phyloP scores from a whole-genome alignment of 805 yeast species.

The Dipodascus albidus region DNA sequence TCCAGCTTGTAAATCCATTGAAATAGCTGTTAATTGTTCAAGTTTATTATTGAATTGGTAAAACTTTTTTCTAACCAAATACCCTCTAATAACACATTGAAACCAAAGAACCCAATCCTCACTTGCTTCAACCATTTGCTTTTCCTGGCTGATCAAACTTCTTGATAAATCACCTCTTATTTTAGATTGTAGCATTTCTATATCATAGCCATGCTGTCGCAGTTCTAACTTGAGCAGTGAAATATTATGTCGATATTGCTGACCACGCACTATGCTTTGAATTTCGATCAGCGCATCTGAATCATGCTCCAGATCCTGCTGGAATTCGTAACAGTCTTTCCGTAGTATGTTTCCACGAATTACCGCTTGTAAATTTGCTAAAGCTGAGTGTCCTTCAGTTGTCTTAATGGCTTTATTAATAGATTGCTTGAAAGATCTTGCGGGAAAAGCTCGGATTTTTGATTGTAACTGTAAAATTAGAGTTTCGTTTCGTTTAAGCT shows the following conservation, averaged over 20 bases:
- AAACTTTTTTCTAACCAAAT: conserved; percentile 13
- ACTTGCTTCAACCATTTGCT: neutral
- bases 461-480: conserved; percentile 11
- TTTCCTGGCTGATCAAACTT: neutral
- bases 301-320: conserved; percentile 12
- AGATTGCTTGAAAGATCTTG: conserved; percentile 3
- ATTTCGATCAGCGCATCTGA: conserved; percentile 11
- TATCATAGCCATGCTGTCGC: neutral
- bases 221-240: neutral
- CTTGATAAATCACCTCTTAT: neutral
- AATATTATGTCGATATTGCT: conserved; percentile 7
- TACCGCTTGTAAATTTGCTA: conserved; percentile 42
- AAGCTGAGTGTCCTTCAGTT: conserved; percentile 6
- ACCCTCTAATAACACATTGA: conserved; percentile 35
- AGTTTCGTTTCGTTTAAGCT: neutral
- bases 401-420: neutral
- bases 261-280: conserved; percentile 23
- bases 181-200: neutral
- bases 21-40: neutral
- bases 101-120: neutral
- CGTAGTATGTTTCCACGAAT: conserved; percentile 34
- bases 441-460: conserved; percentile 6
- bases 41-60: conserved; percentile 9
- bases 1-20: conserved; percentile 12
- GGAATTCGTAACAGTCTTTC: conserved; percentile 7